Evolutionary conservation across 2,329 filamentous ascomycete genomes (phyloP), one percentile per base, ranked within the genome.

Genomic region (Chrysoporthe cubensis): DNA sequence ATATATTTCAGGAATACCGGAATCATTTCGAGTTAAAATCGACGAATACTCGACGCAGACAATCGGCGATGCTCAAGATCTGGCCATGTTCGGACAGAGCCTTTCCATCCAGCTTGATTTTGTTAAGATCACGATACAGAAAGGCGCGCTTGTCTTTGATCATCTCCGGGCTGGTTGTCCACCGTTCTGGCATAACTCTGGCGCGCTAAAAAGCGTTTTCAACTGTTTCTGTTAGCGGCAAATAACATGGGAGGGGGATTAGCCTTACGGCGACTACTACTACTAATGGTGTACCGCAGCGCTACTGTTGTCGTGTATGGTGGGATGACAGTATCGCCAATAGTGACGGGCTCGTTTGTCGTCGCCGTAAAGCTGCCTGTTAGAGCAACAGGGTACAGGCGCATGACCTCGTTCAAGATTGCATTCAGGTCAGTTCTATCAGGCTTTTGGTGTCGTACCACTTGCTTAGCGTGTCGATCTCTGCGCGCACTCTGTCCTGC

Each of bases 231-330:
- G n/a, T 50, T 50, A 50, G 48, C 13, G 48, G n/a, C 48, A 21
- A 50, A 26, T 26, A 21, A 26, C 7, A 50, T 26, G 8, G 48
- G 4, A 21, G n/a, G 46, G 7, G 46, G 16, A 48, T 50, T 21
- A 4, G 9, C 26, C 48, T 50, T 50, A 50, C 48, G 48, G 48
- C 48, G 48, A 26, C 26, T 26, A 26, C 26, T 26, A 26, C 26
- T 26, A 50, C 48, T 50, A 11, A 50, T 50, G 48, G 48, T 50
- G n/a, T 50, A 50, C 13, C 7, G 48, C 48, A 21, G 48, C 48
- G 48, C 48, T 21, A 50, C 48, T 50, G 26, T 50, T 21, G 48
- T 50, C 48, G 48, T 50, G 48, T 50, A 50, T 26, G 48, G 48
- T 50, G 48, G 48, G 48, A 50, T 50, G 48, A 50, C 48, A 3